A percentile compares a stretch with the other conserved stretches of the same genome.
Evolutionary conservation across 139 green algal genomes (phyloP).

Genomic region (Auxenochlorella pyrenoidosa): DNA sequence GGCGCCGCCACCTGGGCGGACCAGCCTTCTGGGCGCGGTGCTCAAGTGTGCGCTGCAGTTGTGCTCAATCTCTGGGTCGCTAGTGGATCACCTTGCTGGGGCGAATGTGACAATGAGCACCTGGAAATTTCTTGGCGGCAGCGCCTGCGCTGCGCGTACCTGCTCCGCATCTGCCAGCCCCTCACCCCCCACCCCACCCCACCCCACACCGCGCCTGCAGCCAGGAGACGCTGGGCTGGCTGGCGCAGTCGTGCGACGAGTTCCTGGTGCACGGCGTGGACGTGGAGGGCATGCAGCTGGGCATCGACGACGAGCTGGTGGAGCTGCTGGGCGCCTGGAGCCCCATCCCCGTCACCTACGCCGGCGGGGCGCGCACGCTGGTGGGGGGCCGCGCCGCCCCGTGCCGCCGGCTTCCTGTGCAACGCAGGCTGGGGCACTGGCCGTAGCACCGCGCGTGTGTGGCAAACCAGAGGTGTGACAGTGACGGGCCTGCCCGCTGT

Average conservation of each 20-base stretch:
- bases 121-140: no score
- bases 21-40: background rate
- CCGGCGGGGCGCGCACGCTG: conserved; percentile 88
- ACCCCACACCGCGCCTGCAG: conserved; percentile 12
- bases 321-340: conserved; percentile 74
- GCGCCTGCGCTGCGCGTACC: no score
- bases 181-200: background rate
- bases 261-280: conserved; percentile 99
- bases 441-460: no score
- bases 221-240: conserved; percentile 62
- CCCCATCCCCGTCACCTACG: conserved; percentile 94
- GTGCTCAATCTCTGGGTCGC: no score
- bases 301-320: conserved; percentile 96
- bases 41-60: no score
- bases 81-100: no score
- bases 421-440: no score
- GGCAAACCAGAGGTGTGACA: no score
- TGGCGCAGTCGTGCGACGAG: conserved; percentile 89
- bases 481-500: no score
- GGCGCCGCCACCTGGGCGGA: no score
- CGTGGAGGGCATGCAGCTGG: conserved; percentile 96
- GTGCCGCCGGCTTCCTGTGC: background rate
- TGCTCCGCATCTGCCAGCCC: no score
- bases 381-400: conserved; percentile 49
- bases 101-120: no score